Evolutionary conservation across 352 stramenopile genomes (phyloP).

Genomic region (Plasmopara viticola): DNA sequence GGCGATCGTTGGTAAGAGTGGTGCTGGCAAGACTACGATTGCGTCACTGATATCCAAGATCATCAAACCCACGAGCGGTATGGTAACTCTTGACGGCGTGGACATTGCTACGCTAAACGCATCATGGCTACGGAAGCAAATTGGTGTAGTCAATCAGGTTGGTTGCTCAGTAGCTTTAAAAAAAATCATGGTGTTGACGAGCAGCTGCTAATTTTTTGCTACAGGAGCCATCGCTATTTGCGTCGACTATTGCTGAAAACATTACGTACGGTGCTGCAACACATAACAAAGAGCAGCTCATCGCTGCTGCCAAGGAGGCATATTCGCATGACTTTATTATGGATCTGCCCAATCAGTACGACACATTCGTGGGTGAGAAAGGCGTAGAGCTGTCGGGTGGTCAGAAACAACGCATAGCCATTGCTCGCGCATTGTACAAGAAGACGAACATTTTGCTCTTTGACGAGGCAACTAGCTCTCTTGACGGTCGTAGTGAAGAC

Average conservation of each 20-base stretch:
- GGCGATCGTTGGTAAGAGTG: constrained; percentile 81
- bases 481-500: constrained; percentile 79
- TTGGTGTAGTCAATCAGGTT: constrained; percentile 80
- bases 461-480: constrained; percentile 79
- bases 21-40: constrained; percentile 80
- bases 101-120: constrained; percentile 62
- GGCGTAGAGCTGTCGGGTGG: constrained; percentile 94
- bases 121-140: constrained; percentile 74
- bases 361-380: constrained; percentile 96
- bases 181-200: constrained; percentile 8
- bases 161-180: constrained; percentile 2
- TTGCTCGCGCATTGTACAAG: constrained; percentile 79
- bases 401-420: constrained; percentile 94
- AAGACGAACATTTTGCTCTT: constrained; percentile 76
- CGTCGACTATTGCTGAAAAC: constrained; percentile 75
- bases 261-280: constrained; percentile 71
- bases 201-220: constrained; percentile 7
- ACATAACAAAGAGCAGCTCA: constrained; percentile 48
- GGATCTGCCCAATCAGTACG: constrained; percentile 88
- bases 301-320: constrained; percentile 60
- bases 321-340: constrained; percentile 78
- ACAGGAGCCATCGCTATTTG: constrained; percentile 74
- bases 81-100: constrained; percentile 62
- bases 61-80: constrained; percentile 47
- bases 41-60: constrained; percentile 78